Conservation (phyloP, 202 grass and related monocot species). For the Panicum hallii region DNA sequence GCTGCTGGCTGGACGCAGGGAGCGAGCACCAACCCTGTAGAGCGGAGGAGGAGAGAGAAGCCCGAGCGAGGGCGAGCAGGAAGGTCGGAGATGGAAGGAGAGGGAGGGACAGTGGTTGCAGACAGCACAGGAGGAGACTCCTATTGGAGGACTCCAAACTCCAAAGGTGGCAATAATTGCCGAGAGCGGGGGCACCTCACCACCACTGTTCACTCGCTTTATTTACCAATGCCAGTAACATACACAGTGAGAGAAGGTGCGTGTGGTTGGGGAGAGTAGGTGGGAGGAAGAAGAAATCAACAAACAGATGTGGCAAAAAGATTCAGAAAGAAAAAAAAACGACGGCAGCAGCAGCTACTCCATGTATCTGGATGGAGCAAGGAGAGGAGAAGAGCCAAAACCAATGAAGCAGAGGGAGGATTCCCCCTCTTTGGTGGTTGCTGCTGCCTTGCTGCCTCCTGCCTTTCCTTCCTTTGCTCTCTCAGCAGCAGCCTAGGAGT, state of each 20-base stretch:
- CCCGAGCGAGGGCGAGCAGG: neutral
- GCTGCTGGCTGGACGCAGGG: neutral
- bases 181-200: conserved; percentile 37
- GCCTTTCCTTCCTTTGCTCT: neutral
- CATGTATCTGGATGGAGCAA: neutral
- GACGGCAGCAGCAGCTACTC: neutral
- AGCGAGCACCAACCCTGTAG: conserved; percentile 24
- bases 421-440: conserved; percentile 37
- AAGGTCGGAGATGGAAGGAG: conserved; percentile 19
- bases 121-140: conserved; percentile 60
- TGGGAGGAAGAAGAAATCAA: neutral
- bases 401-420: neutral
- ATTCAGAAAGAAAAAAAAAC: neutral
- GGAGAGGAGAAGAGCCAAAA: neutral
- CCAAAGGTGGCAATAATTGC: conserved; percentile 73
- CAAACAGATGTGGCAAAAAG: conserved; percentile 17
- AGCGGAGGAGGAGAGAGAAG: neutral
- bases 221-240: conserved; percentile 42
- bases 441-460: neutral
- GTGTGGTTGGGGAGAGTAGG: conserved; percentile 28
- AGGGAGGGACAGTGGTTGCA: conserved; percentile 38
- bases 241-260: neutral
- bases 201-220: conserved; percentile 44
- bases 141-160: conserved; percentile 63
- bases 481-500: neutral